Conservation (phyloP, 768 basidiomycete genomes). For the Auriculariales sp. region DNA sequence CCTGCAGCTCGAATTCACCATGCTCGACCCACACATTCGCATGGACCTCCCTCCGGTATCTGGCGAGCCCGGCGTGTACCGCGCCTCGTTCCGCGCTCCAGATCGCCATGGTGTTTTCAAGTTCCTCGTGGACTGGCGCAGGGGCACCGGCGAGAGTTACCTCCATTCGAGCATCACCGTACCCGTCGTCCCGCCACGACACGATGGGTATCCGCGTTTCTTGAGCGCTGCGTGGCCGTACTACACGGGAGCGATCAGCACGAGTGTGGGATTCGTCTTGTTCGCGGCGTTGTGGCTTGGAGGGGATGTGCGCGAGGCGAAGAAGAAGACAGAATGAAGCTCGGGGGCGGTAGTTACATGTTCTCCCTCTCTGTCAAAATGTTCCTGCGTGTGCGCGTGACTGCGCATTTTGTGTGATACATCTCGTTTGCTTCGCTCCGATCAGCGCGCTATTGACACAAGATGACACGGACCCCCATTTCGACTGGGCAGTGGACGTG, state of each 20-base stretch:
- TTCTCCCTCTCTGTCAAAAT: not conserved
- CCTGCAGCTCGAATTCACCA: slow-evolving; percentile 90
- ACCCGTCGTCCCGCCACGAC: slow-evolving; percentile 81
- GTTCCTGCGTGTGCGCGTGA: too few relatives aligned
- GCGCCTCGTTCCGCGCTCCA: slow-evolving; percentile 75
- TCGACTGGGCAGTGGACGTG: too few relatives aligned
- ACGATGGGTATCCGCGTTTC: slow-evolving; percentile 93
- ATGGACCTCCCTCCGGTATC: slow-evolving; percentile 50
- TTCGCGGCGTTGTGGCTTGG: slow-evolving; percentile 83
- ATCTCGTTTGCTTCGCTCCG: too few relatives aligned
- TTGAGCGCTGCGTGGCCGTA: slow-evolving; percentile 93
- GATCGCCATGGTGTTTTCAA: slow-evolving; percentile 98
- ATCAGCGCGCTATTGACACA: too few relatives aligned
- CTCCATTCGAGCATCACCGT: slow-evolving; percentile 62
- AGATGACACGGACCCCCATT: too few relatives aligned
- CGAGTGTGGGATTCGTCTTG: slow-evolving; percentile 67
- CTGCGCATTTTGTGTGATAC: too few relatives aligned
- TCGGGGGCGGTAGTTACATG: not conserved
- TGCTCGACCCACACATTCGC: slow-evolving; percentile 95
- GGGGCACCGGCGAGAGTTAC: slow-evolving; percentile 66
- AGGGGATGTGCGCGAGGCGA: slow-evolving; percentile 44
- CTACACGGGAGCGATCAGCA: slow-evolving; percentile 82
- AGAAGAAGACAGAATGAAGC: not conserved
- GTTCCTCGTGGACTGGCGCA: slow-evolving; percentile 81
- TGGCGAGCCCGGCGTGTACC: slow-evolving; percentile 51